Evolutionary conservation across 805 yeast species (phyloP), one percentile per base, ranked within the genome.

Genomic region (Komagataella ulmi): DNA sequence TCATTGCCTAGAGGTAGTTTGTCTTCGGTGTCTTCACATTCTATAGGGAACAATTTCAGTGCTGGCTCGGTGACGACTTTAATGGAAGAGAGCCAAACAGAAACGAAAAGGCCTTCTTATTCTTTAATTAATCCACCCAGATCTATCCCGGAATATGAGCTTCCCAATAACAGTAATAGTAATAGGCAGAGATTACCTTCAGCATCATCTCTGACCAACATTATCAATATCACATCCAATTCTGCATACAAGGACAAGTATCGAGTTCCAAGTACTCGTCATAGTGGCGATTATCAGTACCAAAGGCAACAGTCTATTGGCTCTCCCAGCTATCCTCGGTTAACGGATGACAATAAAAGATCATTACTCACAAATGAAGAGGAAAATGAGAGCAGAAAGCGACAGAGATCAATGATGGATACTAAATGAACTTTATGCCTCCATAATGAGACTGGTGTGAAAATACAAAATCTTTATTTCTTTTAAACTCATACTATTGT

Each of bases 41-140:
- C 40, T 30, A 4, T 30, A 3, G 40, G 40, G 14, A 30, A 30
- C 40, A 30, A 30, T 10, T 30, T 30, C 5, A 30, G 40, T 10
- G 40, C 40, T 30, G n/a, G 40, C 4, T 81, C 77, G 6, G 86
- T 79, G 45, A 80, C 47, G 36, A 85, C 81, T 66, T 85, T 85
- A 58, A 84, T 67, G 30, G 77, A 63, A 2, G 86, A 79, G 51
- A 83, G 69, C 80, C 83, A 72, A 59, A 74, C 14, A 7, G 40
- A 30, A 30, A 8, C 40, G 17, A 53, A 51, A 10, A 53, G 45
- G 40, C 54, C 12, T 14, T 50, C 50, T 6, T 62, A 62, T 47
- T 56, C 63, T 1, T 50, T 62, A 46, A 54, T 48, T 51, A 61
- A 61, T 47, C 66, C 65, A 6, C 66, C 66, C 7, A 53, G 66